These are phyloP conservation scores for Inga oerstediana DNA, from an alignment of 306 rosid genomes.

Conservation along the genomic window DNA sequence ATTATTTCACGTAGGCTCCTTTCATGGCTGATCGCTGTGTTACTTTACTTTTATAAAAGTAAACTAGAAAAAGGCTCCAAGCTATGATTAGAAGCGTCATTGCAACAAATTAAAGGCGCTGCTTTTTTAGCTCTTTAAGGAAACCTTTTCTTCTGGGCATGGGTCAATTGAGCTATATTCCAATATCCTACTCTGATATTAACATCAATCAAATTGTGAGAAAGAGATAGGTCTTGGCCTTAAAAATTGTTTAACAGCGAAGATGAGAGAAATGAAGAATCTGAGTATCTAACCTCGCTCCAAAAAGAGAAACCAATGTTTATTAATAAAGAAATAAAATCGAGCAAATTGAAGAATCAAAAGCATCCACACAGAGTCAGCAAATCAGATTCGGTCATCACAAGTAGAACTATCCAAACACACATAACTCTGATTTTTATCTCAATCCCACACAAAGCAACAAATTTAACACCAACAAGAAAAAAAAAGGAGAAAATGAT, in stretches of 20 bases:
- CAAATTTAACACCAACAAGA: too few relatives aligned
- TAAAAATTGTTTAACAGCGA: slow-evolving; percentile 17
- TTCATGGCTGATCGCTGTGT: neutral
- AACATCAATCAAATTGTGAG: neutral
- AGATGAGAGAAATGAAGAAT: slow-evolving; percentile 29
- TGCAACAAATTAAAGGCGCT: slow-evolving; percentile 44
- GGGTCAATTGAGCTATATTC: slow-evolving; percentile 29
- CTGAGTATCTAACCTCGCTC: slow-evolving; percentile 33
- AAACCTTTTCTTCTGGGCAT: slow-evolving; percentile 37
- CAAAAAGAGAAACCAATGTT: slow-evolving; percentile 52
- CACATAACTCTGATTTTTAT: too few relatives aligned
- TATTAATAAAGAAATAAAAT: slow-evolving; percentile 38
- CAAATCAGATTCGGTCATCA: too few relatives aligned
- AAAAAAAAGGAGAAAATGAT: too few relatives aligned
- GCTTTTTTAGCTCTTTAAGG: slow-evolving; percentile 26
- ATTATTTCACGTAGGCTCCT: neutral
- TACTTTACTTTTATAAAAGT: neutral
- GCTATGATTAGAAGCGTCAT: slow-evolving; percentile 53
- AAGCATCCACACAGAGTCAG: too few relatives aligned
- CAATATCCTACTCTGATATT: slow-evolving; percentile 28
- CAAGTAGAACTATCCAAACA: too few relatives aligned
- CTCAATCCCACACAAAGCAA: too few relatives aligned
- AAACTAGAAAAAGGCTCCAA: slow-evolving; percentile 24
- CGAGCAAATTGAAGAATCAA: neutral
- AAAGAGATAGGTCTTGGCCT: neutral